These are phyloP conservation scores for Metrosideros polymorpha DNA, from an alignment of 441 rosid genomes.

Conservation along the genomic window DNA sequence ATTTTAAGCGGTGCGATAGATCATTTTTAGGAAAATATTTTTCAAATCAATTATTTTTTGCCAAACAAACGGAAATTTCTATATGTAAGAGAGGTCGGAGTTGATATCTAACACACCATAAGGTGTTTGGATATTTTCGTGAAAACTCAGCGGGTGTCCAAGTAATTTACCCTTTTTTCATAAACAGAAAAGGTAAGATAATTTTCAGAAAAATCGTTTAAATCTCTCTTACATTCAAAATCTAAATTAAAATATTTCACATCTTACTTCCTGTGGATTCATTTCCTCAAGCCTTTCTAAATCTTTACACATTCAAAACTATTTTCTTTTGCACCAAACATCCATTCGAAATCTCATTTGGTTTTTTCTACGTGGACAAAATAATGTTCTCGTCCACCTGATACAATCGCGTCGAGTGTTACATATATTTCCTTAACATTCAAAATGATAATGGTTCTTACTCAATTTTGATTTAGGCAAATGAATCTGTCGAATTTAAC, in stretches of 20 bases:
- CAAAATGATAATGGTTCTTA: neutral
- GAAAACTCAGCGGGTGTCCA: neutral
- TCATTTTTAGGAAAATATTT: too few relatives aligned
- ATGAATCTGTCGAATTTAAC: neutral
- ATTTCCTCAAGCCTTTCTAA: neutral
- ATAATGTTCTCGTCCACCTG: neutral
- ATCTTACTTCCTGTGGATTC: neutral
- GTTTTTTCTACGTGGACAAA: neutral
- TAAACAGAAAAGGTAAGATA: neutral
- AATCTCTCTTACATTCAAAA: too few relatives aligned
- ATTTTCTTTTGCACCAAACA: neutral
- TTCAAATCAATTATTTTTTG: too few relatives aligned
- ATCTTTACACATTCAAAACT: neutral
- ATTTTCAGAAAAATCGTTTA: neutral
- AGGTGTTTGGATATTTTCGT: neutral
- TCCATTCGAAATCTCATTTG: neutral
- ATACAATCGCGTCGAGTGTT: neutral
- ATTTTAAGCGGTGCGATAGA: too few relatives aligned
- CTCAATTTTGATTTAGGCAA: neutral
- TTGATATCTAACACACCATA: too few relatives aligned
- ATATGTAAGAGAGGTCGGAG: too few relatives aligned
- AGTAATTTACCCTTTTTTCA: neutral
- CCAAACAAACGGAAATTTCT: too few relatives aligned
- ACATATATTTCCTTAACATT: neutral
- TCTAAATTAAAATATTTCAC: too few relatives aligned